Conservation (phyloP, 495 filamentous ascomycete genomes). For the Amphirosellinia nigrospora region DNA sequence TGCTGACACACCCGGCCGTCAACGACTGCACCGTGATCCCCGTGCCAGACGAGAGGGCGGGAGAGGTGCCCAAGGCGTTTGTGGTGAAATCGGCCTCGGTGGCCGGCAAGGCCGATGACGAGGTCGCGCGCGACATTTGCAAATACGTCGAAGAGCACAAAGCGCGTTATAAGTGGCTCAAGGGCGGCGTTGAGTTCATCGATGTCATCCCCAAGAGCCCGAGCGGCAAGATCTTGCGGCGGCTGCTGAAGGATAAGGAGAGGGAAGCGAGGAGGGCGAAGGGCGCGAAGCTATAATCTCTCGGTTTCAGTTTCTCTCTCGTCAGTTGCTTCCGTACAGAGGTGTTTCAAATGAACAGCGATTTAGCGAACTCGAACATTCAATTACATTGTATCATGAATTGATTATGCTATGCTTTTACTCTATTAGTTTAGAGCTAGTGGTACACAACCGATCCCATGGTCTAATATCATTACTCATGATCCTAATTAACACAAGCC, state of each 20-base stretch:
- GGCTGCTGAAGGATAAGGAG: slow-evolving; percentile 80
- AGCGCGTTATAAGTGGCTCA: slow-evolving; percentile 87
- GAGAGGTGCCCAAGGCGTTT: slow-evolving; percentile 88
- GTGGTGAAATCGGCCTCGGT: slow-evolving; percentile 74
- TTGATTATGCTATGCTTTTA: background rate
- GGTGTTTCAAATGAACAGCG: background rate
- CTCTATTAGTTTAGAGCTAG: slow-evolving; percentile 7
- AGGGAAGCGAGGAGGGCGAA: slow-evolving; percentile 68
- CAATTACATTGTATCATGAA: background rate
- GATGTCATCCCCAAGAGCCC: slow-evolving; percentile 85
- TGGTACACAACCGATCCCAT: background rate
- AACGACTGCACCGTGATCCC: slow-evolving; percentile 86
- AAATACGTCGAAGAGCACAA: slow-evolving; percentile 85
- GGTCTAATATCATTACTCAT: background rate
- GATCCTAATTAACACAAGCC: slow-evolving; percentile 1
- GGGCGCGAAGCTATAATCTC: slow-evolving; percentile 56
- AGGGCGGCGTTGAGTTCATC: slow-evolving; percentile 81
- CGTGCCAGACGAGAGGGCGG: slow-evolving; percentile 73
- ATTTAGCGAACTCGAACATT: background rate
- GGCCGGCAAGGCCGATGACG: slow-evolving; percentile 57
- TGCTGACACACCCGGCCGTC: slow-evolving; percentile 81
- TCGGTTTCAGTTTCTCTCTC: background rate
- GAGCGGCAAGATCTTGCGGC: slow-evolving; percentile 88
- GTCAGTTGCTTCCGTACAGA: no score
- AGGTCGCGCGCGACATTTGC: slow-evolving; percentile 65